Evolutionary conservation across 805 yeast species (phyloP).

Genomic region (Yamadazyma laniorum): DNA sequence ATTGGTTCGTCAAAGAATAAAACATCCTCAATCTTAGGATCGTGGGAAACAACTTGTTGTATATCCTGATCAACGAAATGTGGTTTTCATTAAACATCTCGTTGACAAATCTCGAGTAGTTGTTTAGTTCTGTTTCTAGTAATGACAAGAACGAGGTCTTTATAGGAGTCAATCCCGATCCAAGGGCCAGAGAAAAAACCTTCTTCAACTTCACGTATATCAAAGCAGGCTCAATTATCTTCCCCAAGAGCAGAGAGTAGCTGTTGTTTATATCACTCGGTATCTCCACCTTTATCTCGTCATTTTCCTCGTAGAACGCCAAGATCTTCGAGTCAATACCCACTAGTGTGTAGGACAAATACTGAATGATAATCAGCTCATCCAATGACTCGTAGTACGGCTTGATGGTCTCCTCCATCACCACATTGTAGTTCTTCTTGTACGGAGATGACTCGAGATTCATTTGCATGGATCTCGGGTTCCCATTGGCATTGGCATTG

Average conservation of each 20-base stretch:
- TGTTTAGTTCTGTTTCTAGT: slow-evolving; percentile 37
- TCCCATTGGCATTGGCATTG: neutral
- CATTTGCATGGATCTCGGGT: slow-evolving; percentile 4
- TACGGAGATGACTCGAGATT: slow-evolving; percentile 15
- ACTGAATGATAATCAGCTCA: slow-evolving; percentile 39
- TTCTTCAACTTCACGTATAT: slow-evolving; percentile 50
- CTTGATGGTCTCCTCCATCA: slow-evolving; percentile 13
- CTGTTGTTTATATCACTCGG: slow-evolving; percentile 58
- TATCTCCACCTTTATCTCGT: slow-evolving; percentile 28
- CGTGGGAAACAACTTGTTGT: slow-evolving; percentile 46
- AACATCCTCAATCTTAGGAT: slow-evolving; percentile 59
- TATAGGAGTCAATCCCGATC: slow-evolving; percentile 46
- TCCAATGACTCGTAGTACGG: slow-evolving; percentile 32
- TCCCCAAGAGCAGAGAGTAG: slow-evolving; percentile 52
- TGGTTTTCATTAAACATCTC: slow-evolving; percentile 26
- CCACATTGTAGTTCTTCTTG: neutral
- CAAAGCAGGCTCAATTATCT: slow-evolving; percentile 69
- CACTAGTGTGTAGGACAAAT: slow-evolving; percentile 52
- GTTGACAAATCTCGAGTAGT: slow-evolving; percentile 38
- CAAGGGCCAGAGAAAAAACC: slow-evolving; percentile 18
- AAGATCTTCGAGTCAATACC: slow-evolving; percentile 63
- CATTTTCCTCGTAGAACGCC: slow-evolving; percentile 35
- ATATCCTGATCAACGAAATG: slow-evolving; percentile 33
- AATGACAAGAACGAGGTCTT: slow-evolving; percentile 59
- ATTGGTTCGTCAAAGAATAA: slow-evolving; percentile 38